These are phyloP conservation scores for Coffea canephora DNA, from an alignment of 257 asterid genomes.

Conservation along the genomic window DNA sequence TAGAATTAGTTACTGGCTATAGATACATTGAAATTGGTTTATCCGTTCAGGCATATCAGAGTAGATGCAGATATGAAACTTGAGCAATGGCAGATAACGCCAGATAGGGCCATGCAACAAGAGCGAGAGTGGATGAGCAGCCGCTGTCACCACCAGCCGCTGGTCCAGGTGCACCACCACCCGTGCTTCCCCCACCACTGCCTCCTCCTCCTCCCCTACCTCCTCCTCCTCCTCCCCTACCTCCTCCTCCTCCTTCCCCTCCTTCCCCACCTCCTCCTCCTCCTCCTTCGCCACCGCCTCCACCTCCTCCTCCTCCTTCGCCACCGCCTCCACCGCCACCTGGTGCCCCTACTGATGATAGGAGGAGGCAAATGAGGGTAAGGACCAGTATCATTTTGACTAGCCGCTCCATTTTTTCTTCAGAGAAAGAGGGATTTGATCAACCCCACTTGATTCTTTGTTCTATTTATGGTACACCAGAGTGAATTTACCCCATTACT, in stretches of 20 bases:
- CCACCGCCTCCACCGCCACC: background rate
- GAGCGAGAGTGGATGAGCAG: background rate
- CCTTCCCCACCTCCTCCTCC: background rate
- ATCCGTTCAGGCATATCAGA: background rate
- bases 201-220: background rate
- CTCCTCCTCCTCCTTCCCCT: background rate
- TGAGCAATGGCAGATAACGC: background rate
- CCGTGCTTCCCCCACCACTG: background rate
- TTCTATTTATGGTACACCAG: no score
- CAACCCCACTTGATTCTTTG: no score
- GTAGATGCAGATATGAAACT: background rate
- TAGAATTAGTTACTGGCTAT: no score
- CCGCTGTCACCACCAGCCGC: background rate
- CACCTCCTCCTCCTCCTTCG: background rate
- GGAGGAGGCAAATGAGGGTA: background rate
- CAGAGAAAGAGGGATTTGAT: background rate
- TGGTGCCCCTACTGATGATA: background rate
- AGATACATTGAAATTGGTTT: no score
- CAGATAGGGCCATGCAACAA: background rate
- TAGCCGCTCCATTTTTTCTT: background rate
- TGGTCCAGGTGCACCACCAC: background rate
- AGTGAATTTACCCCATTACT: no score
- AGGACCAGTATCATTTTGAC: background rate
- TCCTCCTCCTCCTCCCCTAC: background rate
- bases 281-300: background rate